Base-by-base conservation (phyloP, 371 early-diverging fungal species). In the Actinomortierella ambigua region DNA sequence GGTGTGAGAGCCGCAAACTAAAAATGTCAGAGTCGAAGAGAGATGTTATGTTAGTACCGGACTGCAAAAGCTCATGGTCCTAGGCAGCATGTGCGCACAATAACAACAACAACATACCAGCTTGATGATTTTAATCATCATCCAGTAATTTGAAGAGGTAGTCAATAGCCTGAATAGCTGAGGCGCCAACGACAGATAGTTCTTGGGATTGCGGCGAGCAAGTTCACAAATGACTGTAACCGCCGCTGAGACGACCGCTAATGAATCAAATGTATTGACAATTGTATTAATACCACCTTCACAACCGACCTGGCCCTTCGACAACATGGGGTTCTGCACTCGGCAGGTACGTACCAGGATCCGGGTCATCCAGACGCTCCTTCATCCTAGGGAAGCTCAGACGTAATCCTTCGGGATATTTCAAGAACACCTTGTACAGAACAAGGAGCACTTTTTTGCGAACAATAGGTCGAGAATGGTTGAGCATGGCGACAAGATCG, bases 81-180 rank as follows among this genome's bases (percentile, higher is more conserved):
- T n/a, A n/a, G n/a, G n/a, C n/a, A n/a, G n/a, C n/a, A n/a, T n/a
- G n/a, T n/a, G n/a, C n/a, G n/a, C n/a, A n/a, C n/a, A n/a, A 53
- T 42, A 40, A 20, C 14, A 20, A 26, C 15, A 22, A 50, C 2
- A 47, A 48, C 77, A 59, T 84, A 92, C 94, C 81, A 98, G 79
- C 77, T 98, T 98, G 63, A 97, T 93, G 26, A 97, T 93, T 69
- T 98, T 98, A 79, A 98, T 97, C 24, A 96, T 84, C 93, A 97
- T 96, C 98, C 98, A 98, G 78, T 96, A 97, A 77, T 97, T 97
- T 14, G 85, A 80, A 5, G 94, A 91, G 14, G 91, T 88, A 0
- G 93, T 96, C 57, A 98, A 71, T 47, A 97, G 80, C 8, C 88
- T 90, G 76, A 93, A 98, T 3, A 98, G 82, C 47, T 94, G 93